These are phyloP conservation scores for Dothiorella sarmentorum DNA, from an alignment of 2,329 filamentous ascomycete genomes.

Conservation along the genomic window DNA sequence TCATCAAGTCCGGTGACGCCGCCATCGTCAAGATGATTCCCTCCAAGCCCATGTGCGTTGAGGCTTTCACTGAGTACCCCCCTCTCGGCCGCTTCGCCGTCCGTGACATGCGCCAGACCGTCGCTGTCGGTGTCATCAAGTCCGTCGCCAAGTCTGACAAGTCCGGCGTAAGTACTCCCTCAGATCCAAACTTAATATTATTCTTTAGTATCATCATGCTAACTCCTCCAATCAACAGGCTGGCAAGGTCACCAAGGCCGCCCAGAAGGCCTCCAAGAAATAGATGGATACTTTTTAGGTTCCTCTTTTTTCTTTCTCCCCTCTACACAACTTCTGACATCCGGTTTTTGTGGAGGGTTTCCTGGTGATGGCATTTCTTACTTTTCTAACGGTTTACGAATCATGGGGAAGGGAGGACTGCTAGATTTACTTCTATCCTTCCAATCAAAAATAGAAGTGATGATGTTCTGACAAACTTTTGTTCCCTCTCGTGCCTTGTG, in stretches of 20 bases:
- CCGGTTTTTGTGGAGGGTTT: neutral
- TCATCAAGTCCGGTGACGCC: constrained; percentile 99
- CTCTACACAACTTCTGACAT: neutral
- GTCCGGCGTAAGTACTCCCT: neutral
- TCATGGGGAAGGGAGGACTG: constrained; percentile 16
- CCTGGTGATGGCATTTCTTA: constrained; percentile 5
- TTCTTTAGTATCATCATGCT: constrained; percentile 29
- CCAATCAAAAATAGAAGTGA: constrained; percentile 18
- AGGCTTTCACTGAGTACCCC: constrained; percentile 99
- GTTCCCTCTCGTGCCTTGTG: no score
- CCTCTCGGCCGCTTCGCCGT: constrained; percentile 99
- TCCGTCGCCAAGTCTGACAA: no score
- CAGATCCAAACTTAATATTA: constrained; percentile 28
- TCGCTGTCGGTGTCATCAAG: constrained; percentile 87
- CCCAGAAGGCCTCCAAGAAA: constrained; percentile 41
- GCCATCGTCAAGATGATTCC: constrained; percentile 99
- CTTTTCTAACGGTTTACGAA: constrained; percentile 16
- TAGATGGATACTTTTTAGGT: constrained; percentile 24
- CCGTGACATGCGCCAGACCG: constrained; percentile 76
- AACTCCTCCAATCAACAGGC: constrained; percentile 46
- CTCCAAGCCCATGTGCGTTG: constrained; percentile 99
- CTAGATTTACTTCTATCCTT: constrained; percentile 17
- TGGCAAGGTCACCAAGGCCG: constrained; percentile 52
- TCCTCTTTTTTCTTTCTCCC: neutral
- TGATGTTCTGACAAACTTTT: constrained; percentile 3